Evolutionary conservation across 2,329 filamentous ascomycete genomes (phyloP).

Genomic region (Aspergillus tanneri): DNA sequence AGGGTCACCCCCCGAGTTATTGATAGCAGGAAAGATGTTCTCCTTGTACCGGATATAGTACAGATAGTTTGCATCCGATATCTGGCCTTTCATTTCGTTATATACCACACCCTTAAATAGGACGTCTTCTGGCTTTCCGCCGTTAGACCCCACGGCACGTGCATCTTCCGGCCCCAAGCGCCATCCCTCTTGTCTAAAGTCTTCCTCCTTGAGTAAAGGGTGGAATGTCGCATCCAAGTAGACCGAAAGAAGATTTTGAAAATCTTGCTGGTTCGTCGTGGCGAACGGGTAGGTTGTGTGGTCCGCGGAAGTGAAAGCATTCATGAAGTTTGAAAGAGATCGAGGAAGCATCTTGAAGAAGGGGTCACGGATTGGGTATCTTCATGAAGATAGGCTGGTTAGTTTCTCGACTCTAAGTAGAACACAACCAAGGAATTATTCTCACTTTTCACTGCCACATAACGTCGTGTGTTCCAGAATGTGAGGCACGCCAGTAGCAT

Average conservation of each 20-base stretch:
- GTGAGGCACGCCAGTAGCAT: conserved; percentile 93
- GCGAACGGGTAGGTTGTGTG: conserved; percentile 98
- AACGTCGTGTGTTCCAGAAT: conserved; percentile 97
- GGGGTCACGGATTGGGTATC: conserved; percentile 94
- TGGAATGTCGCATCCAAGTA: conserved; percentile 94
- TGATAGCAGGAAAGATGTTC: conserved; percentile 86
- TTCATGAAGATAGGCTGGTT: conserved; percentile 37
- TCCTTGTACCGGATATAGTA: conserved; percentile 96
- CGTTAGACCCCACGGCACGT: conserved; percentile 52
- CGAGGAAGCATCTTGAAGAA: conserved; percentile 99
- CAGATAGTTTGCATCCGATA: conserved; percentile 94
- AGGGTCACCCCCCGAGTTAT: conserved; percentile 96
- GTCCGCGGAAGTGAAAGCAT: conserved; percentile 93
- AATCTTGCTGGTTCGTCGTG: conserved; percentile 93
- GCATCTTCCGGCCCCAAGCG: conserved; percentile 90
- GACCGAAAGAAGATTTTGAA: conserved; percentile 91
- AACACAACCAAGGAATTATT: not conserved
- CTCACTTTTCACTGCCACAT: conserved; percentile 88
- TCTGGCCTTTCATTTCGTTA: conserved; percentile 99
- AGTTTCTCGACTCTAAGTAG: conserved; percentile 4
- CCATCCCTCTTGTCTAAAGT: conserved; percentile 97
- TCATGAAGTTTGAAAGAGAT: conserved; percentile 99
- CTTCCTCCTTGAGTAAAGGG: conserved; percentile 81
- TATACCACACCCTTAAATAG: conserved; percentile 45
- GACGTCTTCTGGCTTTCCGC: conserved; percentile 49